Evolutionary conservation across 2,329 filamentous ascomycete genomes (phyloP).

Genomic region (Colletotrichum eremochloae): DNA sequence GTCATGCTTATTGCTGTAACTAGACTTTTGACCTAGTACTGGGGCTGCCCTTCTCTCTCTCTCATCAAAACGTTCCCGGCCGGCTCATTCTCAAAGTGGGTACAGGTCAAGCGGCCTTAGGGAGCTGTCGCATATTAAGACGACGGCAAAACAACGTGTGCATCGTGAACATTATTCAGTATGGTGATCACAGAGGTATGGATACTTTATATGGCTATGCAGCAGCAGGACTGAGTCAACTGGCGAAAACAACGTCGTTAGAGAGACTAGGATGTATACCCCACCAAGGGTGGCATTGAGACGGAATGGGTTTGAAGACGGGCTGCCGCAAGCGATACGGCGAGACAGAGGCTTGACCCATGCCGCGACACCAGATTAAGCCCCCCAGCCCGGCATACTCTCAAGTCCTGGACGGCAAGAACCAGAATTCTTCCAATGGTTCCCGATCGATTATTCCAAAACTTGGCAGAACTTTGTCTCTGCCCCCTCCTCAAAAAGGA

Average conservation of each 20-base stretch:
- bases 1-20: too few relatives aligned
- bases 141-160: not conserved
- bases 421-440: slow-evolving; percentile 8
- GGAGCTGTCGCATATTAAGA: not conserved
- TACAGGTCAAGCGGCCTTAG: not conserved
- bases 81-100: not conserved
- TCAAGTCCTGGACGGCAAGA: slow-evolving; percentile 5
- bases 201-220: slow-evolving; percentile 1
- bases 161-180: slow-evolving; percentile 4
- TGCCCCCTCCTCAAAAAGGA: not conserved
- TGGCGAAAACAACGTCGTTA: not conserved
- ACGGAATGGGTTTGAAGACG: slow-evolving; percentile 35
- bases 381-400: slow-evolving; percentile 1
- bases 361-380: slow-evolving; percentile 17
- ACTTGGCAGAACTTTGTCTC: slow-evolving; percentile 3
- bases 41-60: too few relatives aligned
- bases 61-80: not conserved
- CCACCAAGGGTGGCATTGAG: slow-evolving; percentile 28
- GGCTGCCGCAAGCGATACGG: slow-evolving; percentile 24
- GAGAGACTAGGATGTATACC: slow-evolving; percentile 18
- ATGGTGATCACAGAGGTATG: not conserved
- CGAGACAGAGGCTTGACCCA: slow-evolving; percentile 34
- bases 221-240: not conserved
- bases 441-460: not conserved
- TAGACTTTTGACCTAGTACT: too few relatives aligned